A percentile compares a stretch with the other conserved stretches of the same genome.
Evolutionary conservation across 306 rosid genomes (phyloP).

Genomic region (Mimosa bimucronata): DNA sequence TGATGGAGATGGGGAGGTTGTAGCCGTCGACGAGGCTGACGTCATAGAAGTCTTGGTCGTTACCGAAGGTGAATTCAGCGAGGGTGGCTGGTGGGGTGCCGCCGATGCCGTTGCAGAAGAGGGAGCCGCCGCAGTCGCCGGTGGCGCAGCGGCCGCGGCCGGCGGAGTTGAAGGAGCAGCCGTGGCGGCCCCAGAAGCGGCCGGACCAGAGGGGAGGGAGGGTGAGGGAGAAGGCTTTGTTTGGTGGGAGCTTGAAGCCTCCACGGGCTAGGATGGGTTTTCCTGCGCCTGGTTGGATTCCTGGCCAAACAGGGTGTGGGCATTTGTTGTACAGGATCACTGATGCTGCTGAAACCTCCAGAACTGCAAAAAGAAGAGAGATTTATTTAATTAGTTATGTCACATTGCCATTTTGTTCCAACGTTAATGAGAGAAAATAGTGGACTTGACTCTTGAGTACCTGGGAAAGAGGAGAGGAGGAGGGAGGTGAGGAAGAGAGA

Average conservation of each 20-base stretch:
- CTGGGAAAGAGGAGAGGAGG: conserved; percentile 44
- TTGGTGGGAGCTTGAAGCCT: conserved; percentile 74
- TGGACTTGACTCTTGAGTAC: conserved; percentile 40
- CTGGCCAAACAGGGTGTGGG: conserved; percentile 92
- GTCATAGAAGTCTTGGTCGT: conserved; percentile 88
- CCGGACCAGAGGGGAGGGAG: conserved; percentile 93
- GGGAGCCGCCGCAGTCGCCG: conserved; percentile 90
- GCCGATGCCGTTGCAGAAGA: conserved; percentile 84
- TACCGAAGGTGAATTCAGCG: conserved; percentile 84
- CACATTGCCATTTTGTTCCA: neutral
- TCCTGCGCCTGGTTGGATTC: conserved; percentile 88
- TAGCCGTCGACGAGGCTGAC: conserved; percentile 95
- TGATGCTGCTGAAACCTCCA: conserved; percentile 50
- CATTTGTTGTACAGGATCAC: conserved; percentile 74
- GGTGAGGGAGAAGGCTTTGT: conserved; percentile 58
- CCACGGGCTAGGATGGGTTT: conserved; percentile 80
- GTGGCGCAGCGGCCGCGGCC: conserved; percentile 89
- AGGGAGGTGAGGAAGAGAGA: conserved; percentile 41
- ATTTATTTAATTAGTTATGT: neutral
- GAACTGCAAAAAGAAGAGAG: conserved; percentile 26
- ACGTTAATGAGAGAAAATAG: neutral
- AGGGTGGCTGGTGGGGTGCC: conserved; percentile 90
- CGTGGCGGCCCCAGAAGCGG: conserved; percentile 98
- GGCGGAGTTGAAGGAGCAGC: conserved; percentile 77
- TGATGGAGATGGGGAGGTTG: conserved; percentile 78